Base-by-base conservation (phyloP, 192 early-diverging fungal genomes). In the Entomortierella lignicola region DNA sequence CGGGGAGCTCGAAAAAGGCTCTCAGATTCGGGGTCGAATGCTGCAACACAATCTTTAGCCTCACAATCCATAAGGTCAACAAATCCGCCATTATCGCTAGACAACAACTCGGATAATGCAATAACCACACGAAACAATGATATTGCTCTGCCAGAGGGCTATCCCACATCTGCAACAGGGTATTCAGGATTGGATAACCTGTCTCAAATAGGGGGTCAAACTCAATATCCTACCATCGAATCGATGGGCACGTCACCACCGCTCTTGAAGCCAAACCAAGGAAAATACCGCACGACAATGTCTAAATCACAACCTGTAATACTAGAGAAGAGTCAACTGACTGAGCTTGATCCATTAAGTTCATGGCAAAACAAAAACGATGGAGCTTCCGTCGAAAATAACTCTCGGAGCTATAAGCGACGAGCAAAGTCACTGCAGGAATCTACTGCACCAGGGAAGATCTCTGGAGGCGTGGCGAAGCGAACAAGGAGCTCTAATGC, bases 1-100 rank as follows among this genome's bases (percentile, higher is more conserved):
- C 57, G 57, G 8, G 57, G 57, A 21, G 57, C 57, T 23, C 57
- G 29, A 39, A 59, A 59, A 59, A 59, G 39, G 57, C 57, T 59
- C 57, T 42, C 57, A 59, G 55, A 31, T 56, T 56, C 31, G 1
- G 31, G 31, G 18, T 32, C 52, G 7, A 54, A 30, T 15, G 11
- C 52, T 26, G 26, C 25, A n/a, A n/a, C 57, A 17, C 25, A 20
- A 6, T 15, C 37, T 26, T 25, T 17, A 42, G 34, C n/a, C 8
- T 23, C 39, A 21, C 34, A 59, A 4, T n/a, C 18, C 18, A 7
- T 43, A 13, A 34, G 42, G 37, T 39, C 57, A 59, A 39, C 21
- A n/a, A 59, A n/a, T 23, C 1, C 23, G 11, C 21, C 34, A n/a
- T 42, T 17, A 20, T 8, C 32, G 18, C 31, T 31, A n/a, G n/a